These are phyloP conservation scores for Termitomyces sp. DNA, from an alignment of 1,284 basidiomycete genomes.

Conservation along the genomic window DNA sequence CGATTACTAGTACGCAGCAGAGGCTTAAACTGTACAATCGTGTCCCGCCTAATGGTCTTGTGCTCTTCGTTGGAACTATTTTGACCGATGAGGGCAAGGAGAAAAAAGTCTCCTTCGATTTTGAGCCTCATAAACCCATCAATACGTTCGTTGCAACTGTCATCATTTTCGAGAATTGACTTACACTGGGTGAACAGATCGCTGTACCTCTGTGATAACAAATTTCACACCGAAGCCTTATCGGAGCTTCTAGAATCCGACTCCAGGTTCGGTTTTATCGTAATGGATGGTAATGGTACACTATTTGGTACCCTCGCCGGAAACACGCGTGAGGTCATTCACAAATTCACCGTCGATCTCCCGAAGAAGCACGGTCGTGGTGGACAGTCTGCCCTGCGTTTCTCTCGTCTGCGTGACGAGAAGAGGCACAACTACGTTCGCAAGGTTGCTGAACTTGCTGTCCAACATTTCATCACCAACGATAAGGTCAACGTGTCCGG, in stretches of 20 bases:
- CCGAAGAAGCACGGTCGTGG: conserved; percentile 99
- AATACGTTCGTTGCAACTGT: conserved; percentile 71
- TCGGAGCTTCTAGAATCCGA: conserved; percentile 97
- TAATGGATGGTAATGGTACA: conserved; percentile 98
- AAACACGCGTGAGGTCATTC: conserved; percentile 95
- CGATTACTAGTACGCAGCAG: conserved; percentile 99
- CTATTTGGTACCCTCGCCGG: conserved; percentile 95
- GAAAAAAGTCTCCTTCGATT: conserved; percentile 97
- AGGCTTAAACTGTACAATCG: conserved; percentile 94
- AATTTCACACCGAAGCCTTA: conserved; percentile 98
- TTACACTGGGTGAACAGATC: conserved; percentile 47
- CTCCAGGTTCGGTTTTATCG: conserved; percentile 97
- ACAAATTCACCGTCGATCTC: conserved; percentile 98
- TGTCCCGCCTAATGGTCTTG: conserved; percentile 94
- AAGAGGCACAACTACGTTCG: conserved; percentile 99
- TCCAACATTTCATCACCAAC: conserved; percentile 96
- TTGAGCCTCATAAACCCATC: conserved; percentile 97
- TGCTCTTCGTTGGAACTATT: conserved; percentile 96
- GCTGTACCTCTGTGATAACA: conserved; percentile 98
- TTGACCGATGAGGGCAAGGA: conserved; percentile 98
- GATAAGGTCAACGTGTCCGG: conserved; percentile 99
- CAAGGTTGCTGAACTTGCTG: conserved; percentile 95
- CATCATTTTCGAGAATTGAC: conserved; percentile 7
- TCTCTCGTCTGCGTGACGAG: conserved; percentile 98
- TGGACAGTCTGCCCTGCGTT: conserved; percentile 99